Evolutionary conservation across 805 yeast genomes (phyloP).

Genomic region (Suhomyces sp.): DNA sequence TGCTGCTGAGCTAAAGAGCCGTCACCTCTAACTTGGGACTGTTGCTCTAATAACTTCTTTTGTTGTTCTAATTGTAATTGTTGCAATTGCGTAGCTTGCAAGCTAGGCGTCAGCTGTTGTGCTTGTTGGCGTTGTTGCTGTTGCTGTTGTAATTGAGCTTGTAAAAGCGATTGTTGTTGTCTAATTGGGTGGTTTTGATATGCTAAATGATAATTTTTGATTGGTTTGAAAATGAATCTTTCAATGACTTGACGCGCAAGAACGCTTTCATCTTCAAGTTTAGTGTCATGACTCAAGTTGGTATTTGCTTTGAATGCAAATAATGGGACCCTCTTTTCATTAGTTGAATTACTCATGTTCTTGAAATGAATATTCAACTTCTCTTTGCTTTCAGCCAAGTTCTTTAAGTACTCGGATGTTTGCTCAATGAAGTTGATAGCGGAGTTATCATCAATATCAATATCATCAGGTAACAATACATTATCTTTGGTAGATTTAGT

Average conservation of each 20-base stretch:
- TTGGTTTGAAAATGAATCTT: constrained; percentile 38
- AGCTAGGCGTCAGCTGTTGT: constrained; percentile 18
- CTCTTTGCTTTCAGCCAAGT: constrained; percentile 34
- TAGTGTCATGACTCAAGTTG: constrained; percentile 29
- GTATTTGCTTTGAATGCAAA: constrained; percentile 46
- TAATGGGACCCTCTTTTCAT: constrained; percentile 38
- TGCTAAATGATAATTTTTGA: constrained; percentile 46
- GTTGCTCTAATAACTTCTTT: constrained; percentile 13
- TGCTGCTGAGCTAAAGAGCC: constrained; percentile 12
- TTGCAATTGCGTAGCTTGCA: constrained; percentile 23
- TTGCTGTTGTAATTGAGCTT: constrained; percentile 27
- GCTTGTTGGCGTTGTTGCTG: constrained; percentile 27
- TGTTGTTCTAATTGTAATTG: constrained; percentile 35
- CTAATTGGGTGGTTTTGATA: constrained; percentile 43
- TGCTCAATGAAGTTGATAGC: constrained; percentile 51
- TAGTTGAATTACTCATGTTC: constrained; percentile 21
- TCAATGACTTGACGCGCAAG: constrained; percentile 43
- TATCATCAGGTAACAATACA: constrained; percentile 45
- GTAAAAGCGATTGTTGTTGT: constrained; percentile 33
- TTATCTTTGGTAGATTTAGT: constrained; percentile 31
- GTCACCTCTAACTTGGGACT: constrained; percentile 9
- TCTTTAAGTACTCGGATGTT: constrained; percentile 42
- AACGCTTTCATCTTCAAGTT: constrained; percentile 35
- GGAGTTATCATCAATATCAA: constrained; percentile 45
- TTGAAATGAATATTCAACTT: constrained; percentile 40